phyloP scores from a whole-genome alignment of 495 filamentous ascomycete species.

The Aspergillus nidulans region DNA sequence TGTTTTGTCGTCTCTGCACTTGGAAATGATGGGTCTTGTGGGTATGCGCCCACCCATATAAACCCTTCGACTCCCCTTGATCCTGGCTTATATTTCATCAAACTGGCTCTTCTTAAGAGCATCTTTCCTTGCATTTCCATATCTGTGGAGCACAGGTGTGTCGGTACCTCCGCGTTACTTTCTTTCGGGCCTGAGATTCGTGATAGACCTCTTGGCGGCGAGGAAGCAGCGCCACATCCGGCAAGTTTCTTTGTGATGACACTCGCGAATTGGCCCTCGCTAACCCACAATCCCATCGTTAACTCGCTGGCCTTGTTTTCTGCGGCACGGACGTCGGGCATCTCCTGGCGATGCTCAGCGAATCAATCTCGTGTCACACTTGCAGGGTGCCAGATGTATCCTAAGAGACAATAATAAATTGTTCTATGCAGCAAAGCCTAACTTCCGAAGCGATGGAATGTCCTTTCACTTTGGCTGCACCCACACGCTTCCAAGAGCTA shows the following conservation, averaged over 20 bases:
- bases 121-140: neutral
- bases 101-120: slow-evolving; percentile 10
- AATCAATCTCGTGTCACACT: neutral
- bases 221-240: slow-evolving; percentile 16
- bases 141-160: slow-evolving; percentile 8
- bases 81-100: slow-evolving; percentile 7
- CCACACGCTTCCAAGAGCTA: neutral
- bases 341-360: neutral
- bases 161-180: slow-evolving; percentile 18
- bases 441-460: neutral
- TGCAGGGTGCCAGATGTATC: neutral
- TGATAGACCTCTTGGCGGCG: slow-evolving; percentile 18
- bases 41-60: neutral
- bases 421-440: neutral
- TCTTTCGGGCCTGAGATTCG: slow-evolving; percentile 3
- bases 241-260: slow-evolving; percentile 1
- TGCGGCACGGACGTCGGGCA: neutral
- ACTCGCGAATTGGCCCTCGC: slow-evolving; percentile 5
- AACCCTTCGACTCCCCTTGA: slow-evolving; percentile 5
- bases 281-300: slow-evolving; percentile 7
- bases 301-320: neutral
- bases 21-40: slow-evolving; percentile 1
- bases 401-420: neutral
- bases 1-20: neutral
- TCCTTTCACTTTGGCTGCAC: neutral